Evolutionary conservation across 2,329 filamentous ascomycete species (phyloP), one percentile per base, ranked within the genome.

Genomic region (Coniochaeta hoffmannii): DNA sequence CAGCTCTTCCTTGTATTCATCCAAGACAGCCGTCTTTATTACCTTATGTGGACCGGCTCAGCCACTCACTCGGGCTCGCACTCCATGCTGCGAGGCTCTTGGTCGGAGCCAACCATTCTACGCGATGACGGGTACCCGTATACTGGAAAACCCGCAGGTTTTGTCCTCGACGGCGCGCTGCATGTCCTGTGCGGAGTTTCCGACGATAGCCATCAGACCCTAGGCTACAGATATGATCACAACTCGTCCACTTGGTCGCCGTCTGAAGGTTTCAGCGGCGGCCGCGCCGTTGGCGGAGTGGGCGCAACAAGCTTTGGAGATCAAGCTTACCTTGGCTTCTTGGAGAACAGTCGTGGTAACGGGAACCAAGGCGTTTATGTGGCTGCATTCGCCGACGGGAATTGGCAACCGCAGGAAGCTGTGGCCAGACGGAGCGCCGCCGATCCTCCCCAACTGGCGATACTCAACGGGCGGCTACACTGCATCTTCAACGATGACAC

Each of bases 271-370:
- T 64, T 69, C 11, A 67, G 63, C 19, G 66, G 69, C 60, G 68
- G 68, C 28, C 61, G 64, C 24, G 65, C 67, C 0, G 67, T 66
- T 11, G 58, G 59, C 12, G 66, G 67, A 46, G 66, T 68, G n/a
- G 68, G 65, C 19, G 68, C 67, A 3, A 67, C 68, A 10, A 68
- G 66, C 5, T 70, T 64, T 60, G 67, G 66, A 26, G 61, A 66
- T 50, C 63, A 55, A 53, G 66, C 66, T 15, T 69, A 66, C 50
- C 56, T 65, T 30, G 62, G 61, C 54, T 62, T 63, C 58, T 62
- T 68, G 50, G 63, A 65, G 46, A 61, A 64, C 44, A 58, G 57
- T 10, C 57, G 58, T 2, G 61, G 30, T 22, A 55, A 62, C 50
- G 53, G 52, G 14, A 55, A 32, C 9, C 61, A 62, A 32, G 56